Evolutionary conservation across 2,329 filamentous ascomycete genomes (phyloP).

Genomic region (Ustulina deusta): DNA sequence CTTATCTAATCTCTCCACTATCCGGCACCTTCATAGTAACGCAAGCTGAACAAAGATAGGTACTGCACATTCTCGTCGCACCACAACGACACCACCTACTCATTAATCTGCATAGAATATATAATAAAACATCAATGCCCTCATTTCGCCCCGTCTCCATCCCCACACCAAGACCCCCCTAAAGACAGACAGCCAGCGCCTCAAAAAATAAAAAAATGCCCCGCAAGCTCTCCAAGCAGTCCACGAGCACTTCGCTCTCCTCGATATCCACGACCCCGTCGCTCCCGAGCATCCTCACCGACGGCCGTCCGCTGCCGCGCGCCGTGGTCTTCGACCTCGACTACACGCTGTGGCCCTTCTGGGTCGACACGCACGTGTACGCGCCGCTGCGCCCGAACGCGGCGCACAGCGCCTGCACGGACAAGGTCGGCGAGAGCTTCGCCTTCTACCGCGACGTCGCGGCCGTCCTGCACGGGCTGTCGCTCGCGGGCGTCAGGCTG

Average conservation of each 20-base stretch:
- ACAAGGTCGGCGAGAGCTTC: conserved; percentile 73
- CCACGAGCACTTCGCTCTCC: conserved; percentile 44
- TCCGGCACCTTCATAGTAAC: too few relatives aligned
- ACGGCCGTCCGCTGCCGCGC: conserved; percentile 78
- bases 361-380: conserved; percentile 93
- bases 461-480: conserved; percentile 72
- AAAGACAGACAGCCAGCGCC: not conserved
- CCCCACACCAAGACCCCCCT: not conserved
- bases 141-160: too few relatives aligned
- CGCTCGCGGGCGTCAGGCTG: conserved; percentile 62
- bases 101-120: too few relatives aligned
- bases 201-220: conserved; percentile 24
- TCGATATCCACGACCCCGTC: conserved; percentile 40
- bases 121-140: too few relatives aligned
- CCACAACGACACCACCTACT: too few relatives aligned
- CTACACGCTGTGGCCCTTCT: conserved; percentile 99
- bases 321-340: conserved; percentile 95
- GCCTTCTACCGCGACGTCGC: conserved; percentile 79
- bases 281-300: conserved; percentile 59
- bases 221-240: conserved; percentile 49
- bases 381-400: conserved; percentile 72
- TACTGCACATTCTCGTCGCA: too few relatives aligned
- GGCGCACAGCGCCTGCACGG: conserved; percentile 58
- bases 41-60: too few relatives aligned
- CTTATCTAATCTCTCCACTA: too few relatives aligned